These are phyloP conservation scores for Pythium brassicae DNA, from an alignment of 352 stramenopile species.

Conservation along the genomic window DNA sequence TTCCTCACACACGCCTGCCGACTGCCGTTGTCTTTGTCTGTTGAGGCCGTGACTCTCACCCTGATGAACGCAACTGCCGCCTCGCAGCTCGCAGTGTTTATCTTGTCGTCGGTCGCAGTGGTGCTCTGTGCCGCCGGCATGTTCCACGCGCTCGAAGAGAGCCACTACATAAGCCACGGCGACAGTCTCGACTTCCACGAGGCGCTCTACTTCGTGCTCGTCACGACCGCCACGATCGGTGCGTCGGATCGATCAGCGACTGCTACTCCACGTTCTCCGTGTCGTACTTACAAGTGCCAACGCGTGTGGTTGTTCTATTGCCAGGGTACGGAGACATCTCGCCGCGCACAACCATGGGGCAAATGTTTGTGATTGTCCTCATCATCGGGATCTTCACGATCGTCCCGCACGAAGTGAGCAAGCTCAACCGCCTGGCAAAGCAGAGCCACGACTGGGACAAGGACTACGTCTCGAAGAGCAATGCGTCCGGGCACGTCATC, in stretches of 20 bases:
- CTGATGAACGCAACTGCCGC: not conserved
- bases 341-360: conserved; percentile 39
- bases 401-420: conserved; percentile 50
- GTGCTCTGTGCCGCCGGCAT: conserved; percentile 62
- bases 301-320: not conserved
- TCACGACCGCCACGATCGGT: conserved; percentile 72
- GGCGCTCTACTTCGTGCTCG: conserved; percentile 70
- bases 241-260: conserved; percentile 1
- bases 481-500: conserved; percentile 55
- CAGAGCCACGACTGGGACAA: conserved; percentile 57
- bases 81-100: conserved; percentile 52
- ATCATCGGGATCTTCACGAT: conserved; percentile 71
- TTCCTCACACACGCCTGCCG: not conserved
- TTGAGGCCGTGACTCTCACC: not conserved
- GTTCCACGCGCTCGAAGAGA: conserved; percentile 61
- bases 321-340: conserved; percentile 67
- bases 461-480: conserved; percentile 29
- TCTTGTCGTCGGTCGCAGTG: conserved; percentile 57
- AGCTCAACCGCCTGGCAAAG: conserved; percentile 58
- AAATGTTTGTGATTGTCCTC: conserved; percentile 67
- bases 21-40: no score
- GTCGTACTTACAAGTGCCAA: no score
- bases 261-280: not conserved
- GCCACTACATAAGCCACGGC: conserved; percentile 26
- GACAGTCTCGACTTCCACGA: conserved; percentile 49